These are phyloP conservation scores for Cordyceps pruinosa DNA, from an alignment of 2,329 filamentous ascomycete species.

Conservation along the genomic window DNA sequence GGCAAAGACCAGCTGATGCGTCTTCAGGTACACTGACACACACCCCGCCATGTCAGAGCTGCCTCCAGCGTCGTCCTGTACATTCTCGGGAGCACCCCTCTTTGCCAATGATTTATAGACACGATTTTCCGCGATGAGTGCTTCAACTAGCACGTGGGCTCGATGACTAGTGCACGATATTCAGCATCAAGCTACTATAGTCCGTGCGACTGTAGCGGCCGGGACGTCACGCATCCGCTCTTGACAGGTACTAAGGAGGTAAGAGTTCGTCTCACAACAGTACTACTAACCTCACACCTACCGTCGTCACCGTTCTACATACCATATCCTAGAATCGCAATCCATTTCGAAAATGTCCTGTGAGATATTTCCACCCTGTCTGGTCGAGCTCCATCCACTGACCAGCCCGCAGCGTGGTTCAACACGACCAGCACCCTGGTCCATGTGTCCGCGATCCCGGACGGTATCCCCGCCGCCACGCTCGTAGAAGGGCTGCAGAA, in stretches of 20 bases:
- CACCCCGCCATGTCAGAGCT: not conserved
- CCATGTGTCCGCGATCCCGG: conserved; percentile 38
- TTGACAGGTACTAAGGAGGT: too few species aligned
- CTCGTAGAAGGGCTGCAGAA: conserved; percentile 43
- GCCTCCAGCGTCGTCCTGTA: not conserved
- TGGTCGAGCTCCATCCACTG: not conserved
- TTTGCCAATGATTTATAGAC: too few species aligned
- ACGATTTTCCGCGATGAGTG: not conserved
- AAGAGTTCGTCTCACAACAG: not conserved
- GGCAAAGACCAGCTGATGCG: not conserved
- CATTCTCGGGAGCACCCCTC: not conserved
- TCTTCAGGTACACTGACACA: not conserved
- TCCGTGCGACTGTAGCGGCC: not conserved
- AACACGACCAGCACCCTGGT: conserved; percentile 35
- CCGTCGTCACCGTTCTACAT: not conserved
- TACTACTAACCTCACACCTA: not conserved
- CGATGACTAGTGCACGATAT: not conserved
- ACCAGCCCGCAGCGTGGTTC: conserved; percentile 30
- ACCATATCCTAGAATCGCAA: not conserved
- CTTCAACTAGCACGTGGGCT: not conserved
- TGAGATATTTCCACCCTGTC: not conserved
- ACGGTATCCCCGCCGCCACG: conserved; percentile 26
- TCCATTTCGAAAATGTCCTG: conserved; percentile 2
- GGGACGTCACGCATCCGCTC: not conserved
- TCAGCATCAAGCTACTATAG: conserved; percentile 2